Evolutionary conservation across 169 alveolate species (phyloP), one percentile per base, ranked within the genome.

Genomic region (Babesia ovis): DNA sequence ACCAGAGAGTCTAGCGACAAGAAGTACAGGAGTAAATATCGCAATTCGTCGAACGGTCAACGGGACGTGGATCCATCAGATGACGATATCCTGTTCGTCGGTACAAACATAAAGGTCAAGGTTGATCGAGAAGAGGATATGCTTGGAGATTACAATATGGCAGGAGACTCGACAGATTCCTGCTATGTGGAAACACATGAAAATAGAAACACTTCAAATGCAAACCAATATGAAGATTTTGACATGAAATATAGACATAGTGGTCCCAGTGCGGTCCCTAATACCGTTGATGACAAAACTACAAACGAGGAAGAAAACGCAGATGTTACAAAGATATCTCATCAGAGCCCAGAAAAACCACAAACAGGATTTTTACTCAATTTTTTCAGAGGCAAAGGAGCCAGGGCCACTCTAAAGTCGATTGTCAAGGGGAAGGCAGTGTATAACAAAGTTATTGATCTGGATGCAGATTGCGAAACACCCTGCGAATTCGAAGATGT

Each of bases 31-130:
- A 23, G n/a, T 18, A 8, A 29, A n/a, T 35, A 27, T 27, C 23
- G 42, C 25, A 27, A 35, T 25, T 4, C 2, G 3, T 39, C 32
- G 34, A n/a, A 3, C 0, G 25, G 18, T 11, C n/a, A 31, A 0
- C 55, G 11, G n/a, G 34, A 60, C 4, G 39, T 59, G 37, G 55
- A 54, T 34, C 50, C 20, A 14, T 12, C 41, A 4, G 55, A 59
- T 59, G 83, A 79, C 39, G 87, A 79, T 9, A 75, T 79, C 16
- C 41, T 79, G 61, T 69, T 62, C 4, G 50, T 71, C 12, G 87
- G 87, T 5, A 68, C 68, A 25, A 79, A 50, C 53, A 79, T 79
- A 8, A 23, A 32, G 31, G 87, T 79, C 25, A 79, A 79, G 72
- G 53, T 27, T 4, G 87, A 79, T 32, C 18, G 34, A 29, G 43